A percentile compares a stretch with the other conserved stretches of the same genome.
Evolutionary conservation across 148 eudicot species (phyloP).

Genomic region (Cornus suecica): DNA sequence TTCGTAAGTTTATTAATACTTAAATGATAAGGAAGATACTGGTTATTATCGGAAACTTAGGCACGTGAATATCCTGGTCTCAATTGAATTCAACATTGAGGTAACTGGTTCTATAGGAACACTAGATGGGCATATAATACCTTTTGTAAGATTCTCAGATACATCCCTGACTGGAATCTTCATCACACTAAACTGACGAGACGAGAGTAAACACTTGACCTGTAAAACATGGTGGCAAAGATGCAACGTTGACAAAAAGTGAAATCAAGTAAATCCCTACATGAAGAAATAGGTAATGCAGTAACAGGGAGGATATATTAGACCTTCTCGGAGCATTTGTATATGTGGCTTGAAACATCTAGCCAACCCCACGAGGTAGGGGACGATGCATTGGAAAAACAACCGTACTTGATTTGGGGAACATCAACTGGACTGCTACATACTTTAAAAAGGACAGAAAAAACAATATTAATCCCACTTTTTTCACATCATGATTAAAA

Average conservation of each 20-base stretch:
- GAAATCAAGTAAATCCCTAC: background rate
- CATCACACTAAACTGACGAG: constrained; percentile 57
- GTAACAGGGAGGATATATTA: background rate
- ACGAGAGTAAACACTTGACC: constrained; percentile 58
- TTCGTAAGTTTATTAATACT: background rate
- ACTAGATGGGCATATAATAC: constrained; percentile 26
- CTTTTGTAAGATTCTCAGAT: constrained; percentile 49
- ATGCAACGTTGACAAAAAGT: background rate
- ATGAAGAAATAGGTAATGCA: background rate
- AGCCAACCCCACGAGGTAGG: constrained; percentile 68
- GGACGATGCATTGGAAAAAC: constrained; percentile 34
- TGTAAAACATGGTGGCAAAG: constrained; percentile 24
- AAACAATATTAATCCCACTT: background rate
- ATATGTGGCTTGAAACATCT: constrained; percentile 65
- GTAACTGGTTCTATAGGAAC: background rate
- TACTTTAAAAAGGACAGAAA: constrained; percentile 33
- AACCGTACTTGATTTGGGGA: constrained; percentile 80
- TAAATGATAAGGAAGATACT: background rate
- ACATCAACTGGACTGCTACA: constrained; percentile 69
- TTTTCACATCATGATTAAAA: background rate
- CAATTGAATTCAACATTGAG: background rate
- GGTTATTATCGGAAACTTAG: background rate
- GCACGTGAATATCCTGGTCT: background rate
- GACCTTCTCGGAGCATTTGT: constrained; percentile 65
- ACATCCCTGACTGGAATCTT: constrained; percentile 67